phyloP scores from a whole-genome alignment of 176 grass and related monocot species.

The Thinopyrum elongatum region DNA sequence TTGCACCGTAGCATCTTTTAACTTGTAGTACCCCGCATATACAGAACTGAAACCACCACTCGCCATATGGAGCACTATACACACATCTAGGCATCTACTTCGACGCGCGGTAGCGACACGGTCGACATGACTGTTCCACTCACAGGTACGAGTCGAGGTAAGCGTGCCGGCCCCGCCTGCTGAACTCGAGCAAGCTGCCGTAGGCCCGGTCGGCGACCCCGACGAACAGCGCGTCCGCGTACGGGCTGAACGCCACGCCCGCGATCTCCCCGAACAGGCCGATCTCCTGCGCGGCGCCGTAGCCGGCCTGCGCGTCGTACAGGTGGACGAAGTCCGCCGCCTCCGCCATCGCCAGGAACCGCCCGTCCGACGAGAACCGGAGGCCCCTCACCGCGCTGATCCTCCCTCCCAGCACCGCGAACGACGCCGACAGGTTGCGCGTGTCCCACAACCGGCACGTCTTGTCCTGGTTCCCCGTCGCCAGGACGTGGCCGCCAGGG shows the following conservation, averaged over 20 bases:
- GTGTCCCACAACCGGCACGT: slow-evolving; percentile 78
- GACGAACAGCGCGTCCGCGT: slow-evolving; percentile 51
- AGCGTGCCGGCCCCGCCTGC: slow-evolving; percentile 24
- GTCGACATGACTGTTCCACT: no score
- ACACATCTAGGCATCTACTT: not conserved
- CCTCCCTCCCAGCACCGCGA: slow-evolving; percentile 53
- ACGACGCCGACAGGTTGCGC: slow-evolving; percentile 51
- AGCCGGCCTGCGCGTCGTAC: slow-evolving; percentile 39
- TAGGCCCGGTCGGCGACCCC: slow-evolving; percentile 60
- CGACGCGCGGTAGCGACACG: not conserved
- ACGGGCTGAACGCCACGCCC: slow-evolving; percentile 56
- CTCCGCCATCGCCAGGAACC: slow-evolving; percentile 67
- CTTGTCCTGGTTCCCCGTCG: slow-evolving; percentile 78
- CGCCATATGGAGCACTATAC: not conserved
- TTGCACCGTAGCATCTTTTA: not conserved
- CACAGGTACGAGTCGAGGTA: slow-evolving; percentile 48
- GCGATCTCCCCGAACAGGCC: slow-evolving; percentile 79
- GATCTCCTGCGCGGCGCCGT: slow-evolving; percentile 49
- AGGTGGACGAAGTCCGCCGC: slow-evolving; percentile 70
- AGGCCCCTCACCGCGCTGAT: slow-evolving; percentile 60
- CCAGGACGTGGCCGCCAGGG: slow-evolving; percentile 38
- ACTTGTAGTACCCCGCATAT: not conserved
- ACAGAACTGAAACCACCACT: not conserved
- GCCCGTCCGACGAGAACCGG: slow-evolving; percentile 64
- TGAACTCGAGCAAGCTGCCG: slow-evolving; percentile 74